phyloP scores from a whole-genome alignment of 805 yeast genomes.

The Monosporozyma siamensis region DNA sequence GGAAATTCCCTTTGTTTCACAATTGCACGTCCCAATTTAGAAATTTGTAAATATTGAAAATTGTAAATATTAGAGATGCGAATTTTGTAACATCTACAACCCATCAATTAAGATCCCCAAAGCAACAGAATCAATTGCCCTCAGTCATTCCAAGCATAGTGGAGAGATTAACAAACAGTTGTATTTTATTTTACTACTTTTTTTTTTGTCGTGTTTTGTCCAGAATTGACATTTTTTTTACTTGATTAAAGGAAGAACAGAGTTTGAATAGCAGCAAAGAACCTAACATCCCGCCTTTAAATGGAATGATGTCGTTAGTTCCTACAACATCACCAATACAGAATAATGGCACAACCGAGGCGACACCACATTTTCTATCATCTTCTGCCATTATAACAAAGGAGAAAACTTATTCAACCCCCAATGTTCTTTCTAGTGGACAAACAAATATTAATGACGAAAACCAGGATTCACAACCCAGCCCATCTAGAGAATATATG shows the following conservation, averaged over 20 bases:
- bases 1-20: not conserved
- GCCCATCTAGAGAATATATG: conserved; percentile 13
- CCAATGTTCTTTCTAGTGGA: not conserved
- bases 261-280: no score
- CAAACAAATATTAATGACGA: not conserved
- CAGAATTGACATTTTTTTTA: no score
- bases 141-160: no score
- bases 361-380: not conserved
- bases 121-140: not conserved
- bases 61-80: not conserved
- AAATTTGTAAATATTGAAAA: conserved; percentile 1
- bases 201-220: no score
- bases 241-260: no score
- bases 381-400: not conserved
- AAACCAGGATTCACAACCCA: not conserved
- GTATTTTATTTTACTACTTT: no score
- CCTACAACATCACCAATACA: not conserved
- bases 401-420: not conserved
- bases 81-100: not conserved
- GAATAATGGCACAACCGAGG: not conserved
- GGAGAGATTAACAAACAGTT: no score
- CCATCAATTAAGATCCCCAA: not conserved
- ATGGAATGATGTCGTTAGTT: not conserved
- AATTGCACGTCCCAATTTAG: not conserved
- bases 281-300: not conserved